A percentile compares a stretch with the other conserved stretches of the same genome.
Conservation (phyloP, 1,284 basidiomycete species). For the Fomitopsis palustris region DNA sequence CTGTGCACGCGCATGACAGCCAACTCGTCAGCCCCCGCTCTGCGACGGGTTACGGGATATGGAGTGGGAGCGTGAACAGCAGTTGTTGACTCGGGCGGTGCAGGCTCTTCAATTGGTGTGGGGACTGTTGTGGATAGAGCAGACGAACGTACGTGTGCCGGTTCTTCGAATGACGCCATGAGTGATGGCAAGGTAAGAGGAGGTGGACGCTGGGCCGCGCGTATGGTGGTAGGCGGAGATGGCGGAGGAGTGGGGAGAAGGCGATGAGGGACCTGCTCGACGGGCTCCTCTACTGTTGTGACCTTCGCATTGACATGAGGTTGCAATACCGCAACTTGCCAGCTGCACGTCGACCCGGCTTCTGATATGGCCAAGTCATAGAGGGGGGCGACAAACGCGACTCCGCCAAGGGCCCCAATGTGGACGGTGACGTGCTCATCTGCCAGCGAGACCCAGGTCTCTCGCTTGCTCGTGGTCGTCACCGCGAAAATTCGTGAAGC, state of each 20-base stretch:
- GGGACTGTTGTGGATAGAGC: background rate
- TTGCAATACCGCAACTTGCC: slow-evolving; percentile 4
- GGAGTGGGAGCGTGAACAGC: background rate
- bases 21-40: background rate
- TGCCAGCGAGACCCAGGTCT: background rate
- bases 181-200: background rate
- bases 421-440: slow-evolving; percentile 9
- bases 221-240: slow-evolving; percentile 13
- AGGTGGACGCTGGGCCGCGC: background rate
- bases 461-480: background rate
- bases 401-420: slow-evolving; percentile 12
- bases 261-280: background rate
- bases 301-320: background rate
- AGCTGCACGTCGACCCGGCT: background rate
- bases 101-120: background rate
- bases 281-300: background rate
- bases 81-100: background rate
- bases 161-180: background rate
- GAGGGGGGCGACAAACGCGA: slow-evolving; percentile 13
- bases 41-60: background rate
- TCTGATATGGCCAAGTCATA: slow-evolving; percentile 6
- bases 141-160: background rate
- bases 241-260: slow-evolving; percentile 21
- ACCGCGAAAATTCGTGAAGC: background rate
- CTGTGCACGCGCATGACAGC: background rate